These are phyloP conservation scores for Boletus smithii DNA, from an alignment of 1,284 basidiomycete genomes.

Conservation along the genomic window DNA sequence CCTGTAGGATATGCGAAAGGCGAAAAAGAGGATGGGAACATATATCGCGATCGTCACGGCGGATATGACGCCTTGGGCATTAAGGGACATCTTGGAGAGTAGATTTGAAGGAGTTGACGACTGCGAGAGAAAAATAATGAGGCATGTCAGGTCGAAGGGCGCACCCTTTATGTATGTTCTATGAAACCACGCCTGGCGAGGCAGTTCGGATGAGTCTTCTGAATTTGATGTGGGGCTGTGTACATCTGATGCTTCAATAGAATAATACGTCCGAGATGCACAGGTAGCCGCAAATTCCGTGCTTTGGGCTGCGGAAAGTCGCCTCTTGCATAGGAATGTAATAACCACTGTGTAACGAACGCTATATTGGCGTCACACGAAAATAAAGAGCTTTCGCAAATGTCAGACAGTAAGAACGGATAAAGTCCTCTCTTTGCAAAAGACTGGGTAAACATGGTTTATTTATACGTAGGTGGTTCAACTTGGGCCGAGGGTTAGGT, in stretches of 20 bases:
- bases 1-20: constrained; percentile 43
- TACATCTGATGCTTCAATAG: no score
- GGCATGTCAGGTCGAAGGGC: background rate
- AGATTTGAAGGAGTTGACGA: background rate
- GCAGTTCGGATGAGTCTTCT: constrained; percentile 16
- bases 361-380: no score
- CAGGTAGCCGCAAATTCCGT: background rate
- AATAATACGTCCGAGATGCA: background rate
- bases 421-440: no score
- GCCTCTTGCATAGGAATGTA: no score
- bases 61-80: constrained; percentile 51
- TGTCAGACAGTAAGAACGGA: no score
- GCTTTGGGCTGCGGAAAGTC: no score
- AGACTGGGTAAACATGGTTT: no score
- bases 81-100: constrained; percentile 31
- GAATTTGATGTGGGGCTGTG: constrained; percentile 6
- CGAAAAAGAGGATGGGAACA: constrained; percentile 46
- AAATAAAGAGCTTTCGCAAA: no score
- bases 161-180: constrained; percentile 22
- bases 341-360: no score
- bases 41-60: constrained; percentile 56
- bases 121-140: constrained; percentile 2
- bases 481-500: no score
- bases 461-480: no score
- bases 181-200: constrained; percentile 5